phyloP scores from a whole-genome alignment of 306 rosid genomes.

The Vigna reflexopilosa region DNA sequence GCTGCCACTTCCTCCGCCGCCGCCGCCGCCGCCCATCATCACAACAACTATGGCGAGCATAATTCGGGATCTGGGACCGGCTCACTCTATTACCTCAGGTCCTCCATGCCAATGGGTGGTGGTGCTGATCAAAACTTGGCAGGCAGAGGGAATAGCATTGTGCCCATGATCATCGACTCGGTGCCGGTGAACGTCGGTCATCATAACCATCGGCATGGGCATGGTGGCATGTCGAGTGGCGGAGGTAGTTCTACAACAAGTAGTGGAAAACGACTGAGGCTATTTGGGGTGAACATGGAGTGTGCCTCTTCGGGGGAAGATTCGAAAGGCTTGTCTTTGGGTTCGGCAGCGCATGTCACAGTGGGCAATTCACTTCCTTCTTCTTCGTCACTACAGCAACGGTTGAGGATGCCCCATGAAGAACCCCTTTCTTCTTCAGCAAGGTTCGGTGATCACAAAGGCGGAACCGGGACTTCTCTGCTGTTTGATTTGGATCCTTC shows the following conservation, averaged over 20 bases:
- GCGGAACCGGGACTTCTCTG: slow-evolving; percentile 45
- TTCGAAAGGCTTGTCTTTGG: slow-evolving; percentile 35
- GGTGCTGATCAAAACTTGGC: slow-evolving; percentile 23
- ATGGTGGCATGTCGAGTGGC: not conserved
- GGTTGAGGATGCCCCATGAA: slow-evolving; percentile 47
- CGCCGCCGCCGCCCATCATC: not conserved
- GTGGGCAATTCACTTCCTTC: slow-evolving; percentile 37
- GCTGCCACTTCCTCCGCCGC: not conserved
- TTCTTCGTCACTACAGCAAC: slow-evolving; percentile 38
- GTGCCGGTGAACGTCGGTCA: slow-evolving; percentile 50
- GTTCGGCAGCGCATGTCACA: slow-evolving; percentile 28
- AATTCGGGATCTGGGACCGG: slow-evolving; percentile 41
- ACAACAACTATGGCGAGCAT: slow-evolving; percentile 3
- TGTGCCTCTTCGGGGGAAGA: slow-evolving; percentile 48
- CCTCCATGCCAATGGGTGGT: slow-evolving; percentile 21
- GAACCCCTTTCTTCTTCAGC: slow-evolving; percentile 49
- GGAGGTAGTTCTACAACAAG: not conserved
- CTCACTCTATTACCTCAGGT: slow-evolving; percentile 44
- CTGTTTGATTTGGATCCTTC: slow-evolving; percentile 67
- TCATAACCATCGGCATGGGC: slow-evolving; percentile 31
- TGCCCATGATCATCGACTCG: slow-evolving; percentile 63
- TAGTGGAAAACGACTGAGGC: slow-evolving; percentile 59
- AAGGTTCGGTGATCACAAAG: slow-evolving; percentile 55
- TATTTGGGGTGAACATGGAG: slow-evolving; percentile 91
- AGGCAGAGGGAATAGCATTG: slow-evolving; percentile 36